Evolutionary conservation across 495 filamentous ascomycete genomes (phyloP), one percentile per base, ranked within the genome.

Genomic region (Penicillium pulvis): DNA sequence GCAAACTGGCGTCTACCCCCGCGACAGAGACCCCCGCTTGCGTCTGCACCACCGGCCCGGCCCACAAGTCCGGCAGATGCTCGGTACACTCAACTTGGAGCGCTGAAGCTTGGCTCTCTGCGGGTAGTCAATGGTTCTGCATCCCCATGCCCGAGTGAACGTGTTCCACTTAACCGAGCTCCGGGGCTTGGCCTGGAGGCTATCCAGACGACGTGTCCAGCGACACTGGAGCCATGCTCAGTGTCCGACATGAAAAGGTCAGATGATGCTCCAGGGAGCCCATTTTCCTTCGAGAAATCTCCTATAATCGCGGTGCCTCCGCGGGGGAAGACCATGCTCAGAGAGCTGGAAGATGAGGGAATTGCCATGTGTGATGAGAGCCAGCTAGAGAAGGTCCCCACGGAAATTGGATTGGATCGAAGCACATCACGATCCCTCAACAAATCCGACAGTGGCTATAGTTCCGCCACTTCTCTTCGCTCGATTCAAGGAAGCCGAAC

Each of bases 71-170:
- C 80, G 16, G 66, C 58, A 23, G 75, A 75, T 47, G 64, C 78
- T 30, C 73, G 72, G 23, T 80, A 80, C 56, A 76, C 76, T n/a
- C 77, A 83, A 57, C 57, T 83, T 17, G 79, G 79, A 33, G 75
- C 76, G 2, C 66, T 83, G 24, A 77, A 77, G 43, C 53, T 81
- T 19, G 80, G 80, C 17, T 81, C 79, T 14, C 55, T 83, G 48
- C 74, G 79, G 14, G 75, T 83, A 4, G 80, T 81, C 2, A 83
- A 83, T 56, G 74, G 74, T 9, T 75, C 74, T 46, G 58, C 61
- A 24, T 81, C 78, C 28, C 54, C 79, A 2, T 76, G 70, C 42
- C 65, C 74, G n/a, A 75, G 73, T 42, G 70, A 77, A 23, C 73
- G 70, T 10, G 62, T 62, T 30, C 65, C 67, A 20, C 50, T 72